A percentile compares a stretch with the other conserved stretches of the same genome.
Evolutionary conservation across 148 eudicot genomes (phyloP).

Genomic region (Hydrangea macrophylla): DNA sequence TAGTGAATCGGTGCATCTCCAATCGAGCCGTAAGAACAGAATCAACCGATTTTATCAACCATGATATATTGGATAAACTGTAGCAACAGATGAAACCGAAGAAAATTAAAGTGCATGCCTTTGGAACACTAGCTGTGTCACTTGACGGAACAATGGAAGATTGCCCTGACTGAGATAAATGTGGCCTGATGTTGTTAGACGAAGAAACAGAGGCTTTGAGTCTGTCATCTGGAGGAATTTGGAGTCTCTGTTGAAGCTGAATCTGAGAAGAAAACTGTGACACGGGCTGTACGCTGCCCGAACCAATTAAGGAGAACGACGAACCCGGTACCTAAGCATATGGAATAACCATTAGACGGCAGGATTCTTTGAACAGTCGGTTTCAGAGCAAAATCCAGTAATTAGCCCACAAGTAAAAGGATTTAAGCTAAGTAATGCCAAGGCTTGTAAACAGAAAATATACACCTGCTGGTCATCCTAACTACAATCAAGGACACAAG

Average conservation of each 20-base stretch:
- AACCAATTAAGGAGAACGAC: conserved; percentile 39
- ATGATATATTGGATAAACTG: no score
- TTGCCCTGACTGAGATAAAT: conserved; percentile 38
- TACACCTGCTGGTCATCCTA: background rate
- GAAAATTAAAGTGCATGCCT: conserved; percentile 34
- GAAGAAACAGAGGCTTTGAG: conserved; percentile 39
- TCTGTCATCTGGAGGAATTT: conserved; percentile 50
- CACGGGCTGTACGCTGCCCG: conserved; percentile 38
- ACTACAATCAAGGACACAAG: no score
- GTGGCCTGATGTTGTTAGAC: conserved; percentile 51
- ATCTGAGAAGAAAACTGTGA: conserved; percentile 50
- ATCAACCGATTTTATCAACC: no score
- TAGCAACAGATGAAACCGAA: no score
- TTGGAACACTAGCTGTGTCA: conserved; percentile 43
- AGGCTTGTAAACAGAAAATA: background rate
- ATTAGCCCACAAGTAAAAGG: background rate
- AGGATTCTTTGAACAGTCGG: background rate
- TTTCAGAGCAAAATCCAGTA: background rate
- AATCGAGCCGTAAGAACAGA: no score
- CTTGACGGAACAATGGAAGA: conserved; percentile 32
- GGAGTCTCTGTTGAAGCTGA: conserved; percentile 48
- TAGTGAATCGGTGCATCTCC: no score
- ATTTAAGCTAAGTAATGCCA: background rate
- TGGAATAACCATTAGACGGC: background rate
- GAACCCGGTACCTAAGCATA: conserved; percentile 22